Base-by-base conservation (phyloP, 2,329 filamentous ascomycete genomes). In the Pestalotiopsis fici region DNA sequence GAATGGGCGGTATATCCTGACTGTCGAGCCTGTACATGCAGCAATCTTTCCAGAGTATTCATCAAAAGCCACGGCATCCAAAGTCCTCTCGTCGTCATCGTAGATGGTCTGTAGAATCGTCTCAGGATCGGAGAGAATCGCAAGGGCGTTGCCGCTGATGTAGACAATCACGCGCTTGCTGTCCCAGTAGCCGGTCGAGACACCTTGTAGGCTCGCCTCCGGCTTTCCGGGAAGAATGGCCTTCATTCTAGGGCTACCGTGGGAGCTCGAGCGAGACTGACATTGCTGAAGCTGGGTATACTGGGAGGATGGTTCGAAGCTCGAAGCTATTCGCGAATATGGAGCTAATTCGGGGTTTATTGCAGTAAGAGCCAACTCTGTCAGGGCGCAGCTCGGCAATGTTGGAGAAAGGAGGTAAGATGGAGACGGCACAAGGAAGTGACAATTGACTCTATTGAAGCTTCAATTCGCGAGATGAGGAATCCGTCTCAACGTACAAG, bases 21-120 rank as follows among this genome's bases (percentile, higher is more conserved):
- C 87, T 69, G 87, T 83, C 25, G 81, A 81, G 23, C 86, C 83
- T 35, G 91, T 91, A 73, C 91, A 93, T 23, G 90, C 89, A 54
- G 94, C 93, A 78, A 98, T 93, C 83, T 93, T 97, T 61, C 95
- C 96, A 9, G 92, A 91, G 21, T 85, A 82, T 76, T 97, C 92
- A 75, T 98, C 93, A 69, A 98, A 88, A 35, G 89, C 87, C 70
- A 98, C 88, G 31, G 94, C 92, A 70, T 94, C 88, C 31, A 98
- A 82, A 37, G 79, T 77, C 18, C 82, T 85, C 27, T 89, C 85
- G 71, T 93, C 89, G 75, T 97, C 92, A 75, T 96, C 90, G 82
- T 97, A 97, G 72, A 97, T 91, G 3, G 95, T 98, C 79, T 99
- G 96, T 39, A 97, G 81, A 70, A 98, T 88, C 65, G 88, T 88